Evolutionary conservation across 306 rosid species (phyloP).

Genomic region (Fagus sylvatica): DNA sequence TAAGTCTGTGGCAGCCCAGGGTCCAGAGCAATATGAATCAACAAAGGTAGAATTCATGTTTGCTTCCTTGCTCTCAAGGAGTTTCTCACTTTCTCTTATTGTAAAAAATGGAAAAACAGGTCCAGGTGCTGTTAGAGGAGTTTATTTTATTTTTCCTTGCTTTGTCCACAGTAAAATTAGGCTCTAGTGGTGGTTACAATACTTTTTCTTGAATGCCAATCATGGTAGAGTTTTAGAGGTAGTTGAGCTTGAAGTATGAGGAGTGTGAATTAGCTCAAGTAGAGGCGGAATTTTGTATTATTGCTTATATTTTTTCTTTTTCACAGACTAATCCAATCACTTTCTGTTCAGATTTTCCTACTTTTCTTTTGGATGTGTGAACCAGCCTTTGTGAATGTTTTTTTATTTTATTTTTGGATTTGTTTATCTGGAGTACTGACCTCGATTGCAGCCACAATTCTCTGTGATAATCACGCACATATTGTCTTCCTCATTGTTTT

Average conservation of each 20-base stretch:
- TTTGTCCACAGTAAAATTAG: conserved; percentile 22
- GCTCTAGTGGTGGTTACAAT: conserved; percentile 32
- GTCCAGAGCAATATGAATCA: conserved; percentile 34
- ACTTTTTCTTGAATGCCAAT: conserved; percentile 40
- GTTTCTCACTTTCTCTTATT: conserved; percentile 42
- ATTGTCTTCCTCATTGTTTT: too few relatives aligned
- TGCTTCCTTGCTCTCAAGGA: conserved; percentile 38
- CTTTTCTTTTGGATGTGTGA: background rate
- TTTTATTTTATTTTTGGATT: background rate
- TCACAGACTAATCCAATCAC: conserved; percentile 31
- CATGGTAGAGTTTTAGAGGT: conserved; percentile 37
- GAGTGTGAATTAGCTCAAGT: conserved; percentile 51
- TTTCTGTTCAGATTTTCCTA: background rate
- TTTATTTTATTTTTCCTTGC: conserved; percentile 20
- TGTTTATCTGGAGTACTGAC: too few relatives aligned
- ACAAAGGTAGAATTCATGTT: conserved; percentile 29
- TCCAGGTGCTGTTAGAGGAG: conserved; percentile 45
- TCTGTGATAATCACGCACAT: too few relatives aligned
- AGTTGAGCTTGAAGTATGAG: conserved; percentile 44
- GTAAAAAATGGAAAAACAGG: conserved; percentile 43
- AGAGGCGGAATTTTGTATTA: conserved; percentile 55
- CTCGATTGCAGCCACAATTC: too few relatives aligned
- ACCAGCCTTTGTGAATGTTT: background rate
- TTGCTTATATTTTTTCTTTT: conserved; percentile 31
- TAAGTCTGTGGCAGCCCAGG: conserved; percentile 43